Conservation (phyloP, 139 green algal species). For the Raphidocelis subcapitata region DNA sequence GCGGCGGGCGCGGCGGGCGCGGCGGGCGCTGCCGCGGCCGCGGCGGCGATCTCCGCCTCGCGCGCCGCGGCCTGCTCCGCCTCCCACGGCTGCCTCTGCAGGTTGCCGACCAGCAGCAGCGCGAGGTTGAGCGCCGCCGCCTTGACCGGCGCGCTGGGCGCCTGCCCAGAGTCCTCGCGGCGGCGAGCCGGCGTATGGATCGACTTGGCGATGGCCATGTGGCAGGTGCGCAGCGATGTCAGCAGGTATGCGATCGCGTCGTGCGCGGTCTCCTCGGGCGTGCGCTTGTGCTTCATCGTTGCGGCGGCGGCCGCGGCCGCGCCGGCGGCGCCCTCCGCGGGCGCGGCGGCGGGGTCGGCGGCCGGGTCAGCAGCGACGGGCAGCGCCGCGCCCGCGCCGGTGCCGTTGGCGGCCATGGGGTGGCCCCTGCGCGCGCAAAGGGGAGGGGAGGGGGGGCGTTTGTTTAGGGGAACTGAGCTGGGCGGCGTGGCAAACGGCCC, state of each 20-base stretch:
- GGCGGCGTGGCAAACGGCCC: no score
- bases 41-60: not conserved
- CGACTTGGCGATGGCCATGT: constrained; percentile 74
- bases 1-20: not conserved
- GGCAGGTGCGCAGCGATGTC: constrained; percentile 64
- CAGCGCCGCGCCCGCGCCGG: constrained; percentile 20
- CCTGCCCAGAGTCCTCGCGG: constrained; percentile 39
- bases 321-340: constrained; percentile 6
- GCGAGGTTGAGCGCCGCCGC: constrained; percentile 64
- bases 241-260: constrained; percentile 77
- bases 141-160: constrained; percentile 54
- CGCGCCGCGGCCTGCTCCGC: not conserved
- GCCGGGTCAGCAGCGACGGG: no score
- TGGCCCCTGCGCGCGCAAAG: no score
- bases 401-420: constrained; percentile 7
- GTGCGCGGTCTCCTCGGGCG: constrained; percentile 59
- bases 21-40: not conserved
- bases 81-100: constrained; percentile 43
- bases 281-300: constrained; percentile 44
- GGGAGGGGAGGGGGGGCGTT: no score
- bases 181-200: constrained; percentile 71
- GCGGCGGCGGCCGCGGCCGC: not conserved
- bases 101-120: constrained; percentile 60
- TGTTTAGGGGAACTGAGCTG: no score
- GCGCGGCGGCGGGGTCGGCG: no score